Base-by-base conservation (phyloP, 2,329 filamentous ascomycete species). In the Claviceps citrina region DNA sequence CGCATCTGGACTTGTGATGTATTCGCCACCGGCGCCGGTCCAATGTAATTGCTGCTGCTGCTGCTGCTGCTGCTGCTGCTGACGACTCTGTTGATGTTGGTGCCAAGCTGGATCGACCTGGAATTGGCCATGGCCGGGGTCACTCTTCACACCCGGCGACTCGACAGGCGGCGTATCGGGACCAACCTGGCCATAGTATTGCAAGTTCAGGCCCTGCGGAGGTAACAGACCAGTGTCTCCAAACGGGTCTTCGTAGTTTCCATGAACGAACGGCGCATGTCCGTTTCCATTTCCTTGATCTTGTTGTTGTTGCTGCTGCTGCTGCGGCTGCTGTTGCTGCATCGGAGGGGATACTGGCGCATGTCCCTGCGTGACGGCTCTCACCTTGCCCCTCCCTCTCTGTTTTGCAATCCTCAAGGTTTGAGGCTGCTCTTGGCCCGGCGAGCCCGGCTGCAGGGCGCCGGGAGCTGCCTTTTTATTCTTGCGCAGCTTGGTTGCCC, bases 201-300 rank as follows among this genome's bases (percentile, higher is more conserved):
- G 53, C 48, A 54, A 40, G 42, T 44, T 39, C 30, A 42, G 26
- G 42, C 46, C n/a, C 41, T 31, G 47, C n/a, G 52, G 49, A 12
- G 52, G 46, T 4, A 55, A 44, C 8, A 39, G 25, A 13, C n/a
- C 15, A 22, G 51, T 47, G 30, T 61, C 60, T 38, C 44, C 47
- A 47, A 64, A 64, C 1, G 61, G 61, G 39, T 64, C 61, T 25
- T 64, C 61, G 34, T 52, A 57, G 42, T 50, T 55, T 18, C 60
- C 60, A 34, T 57, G 53, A 16, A 61, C 51, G 44, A 64, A 64
- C 36, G 43, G 50, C 6, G 27, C 18, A 46, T 42, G 44, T 40
- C n/a, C n/a, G n/a, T n/a, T n/a, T n/a, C n/a, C n/a, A n/a, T n/a
- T n/a, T n/a, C n/a, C n/a, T n/a, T n/a, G n/a, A n/a, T 49, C 45